phyloP scores from a whole-genome alignment of 2,329 filamentous ascomycete genomes.

The Aureobasidium lini region DNA sequence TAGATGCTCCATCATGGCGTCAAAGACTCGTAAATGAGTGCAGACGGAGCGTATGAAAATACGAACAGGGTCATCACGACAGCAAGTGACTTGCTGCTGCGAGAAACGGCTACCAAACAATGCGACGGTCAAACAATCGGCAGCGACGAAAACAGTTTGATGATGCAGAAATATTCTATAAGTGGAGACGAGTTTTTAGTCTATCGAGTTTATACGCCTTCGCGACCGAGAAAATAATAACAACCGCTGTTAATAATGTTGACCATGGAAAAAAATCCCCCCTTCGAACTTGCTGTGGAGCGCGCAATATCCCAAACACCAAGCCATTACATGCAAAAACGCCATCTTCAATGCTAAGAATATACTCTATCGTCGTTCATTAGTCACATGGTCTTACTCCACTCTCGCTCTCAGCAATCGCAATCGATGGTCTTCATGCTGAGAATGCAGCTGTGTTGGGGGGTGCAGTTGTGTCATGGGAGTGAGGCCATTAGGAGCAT shows the following conservation, averaged over 20 bases:
- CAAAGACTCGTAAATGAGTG: no score
- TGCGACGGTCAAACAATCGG: no score
- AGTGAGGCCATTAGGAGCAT: background rate
- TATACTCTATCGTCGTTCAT: background rate
- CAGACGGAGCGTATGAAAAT: no score
- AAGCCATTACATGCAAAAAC: background rate
- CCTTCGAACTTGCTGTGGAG: background rate
- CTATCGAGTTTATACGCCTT: background rate
- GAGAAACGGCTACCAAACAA: no score
- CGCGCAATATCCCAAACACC: background rate
- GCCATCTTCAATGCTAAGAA: slow-evolving; percentile 1
- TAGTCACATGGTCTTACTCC: background rate
- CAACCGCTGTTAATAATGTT: background rate
- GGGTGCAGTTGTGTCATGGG: slow-evolving; percentile 1
- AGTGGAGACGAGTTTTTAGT: background rate
- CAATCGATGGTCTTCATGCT: slow-evolving; percentile 4
- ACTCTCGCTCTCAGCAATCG: slow-evolving; percentile 4
- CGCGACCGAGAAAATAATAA: background rate
- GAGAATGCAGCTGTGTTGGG: no score
- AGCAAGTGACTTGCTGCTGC: no score
- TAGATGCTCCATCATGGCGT: no score
- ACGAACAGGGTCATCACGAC: no score
- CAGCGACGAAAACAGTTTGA: no score
- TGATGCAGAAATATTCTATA: no score
- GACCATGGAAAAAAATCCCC: background rate